Evolutionary conservation across 345 rosid genomes (phyloP).

Genomic region (Eucalyptus microcorys): DNA sequence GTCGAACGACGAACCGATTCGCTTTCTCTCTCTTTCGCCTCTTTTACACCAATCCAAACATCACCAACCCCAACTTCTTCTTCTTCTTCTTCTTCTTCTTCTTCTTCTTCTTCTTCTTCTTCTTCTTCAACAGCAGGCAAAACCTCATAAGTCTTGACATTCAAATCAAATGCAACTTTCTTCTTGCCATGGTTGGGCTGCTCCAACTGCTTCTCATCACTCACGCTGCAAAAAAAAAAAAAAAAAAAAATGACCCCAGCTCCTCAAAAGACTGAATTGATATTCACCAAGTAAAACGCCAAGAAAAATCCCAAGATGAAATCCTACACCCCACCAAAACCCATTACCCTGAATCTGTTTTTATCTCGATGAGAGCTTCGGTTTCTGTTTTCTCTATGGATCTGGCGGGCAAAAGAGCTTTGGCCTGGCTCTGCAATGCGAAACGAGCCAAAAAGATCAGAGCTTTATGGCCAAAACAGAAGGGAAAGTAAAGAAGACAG

Average conservation of each 20-base stretch:
- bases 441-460: neutral
- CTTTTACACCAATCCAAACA: neutral
- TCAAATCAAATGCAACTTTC: conserved; percentile 41
- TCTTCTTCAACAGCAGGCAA: conserved; percentile 1
- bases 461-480: neutral
- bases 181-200: conserved; percentile 2
- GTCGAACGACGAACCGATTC: neutral
- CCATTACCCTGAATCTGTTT: neutral
- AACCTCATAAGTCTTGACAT: conserved; percentile 12
- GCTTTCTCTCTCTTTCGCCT: conserved; percentile 1
- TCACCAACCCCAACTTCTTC: neutral
- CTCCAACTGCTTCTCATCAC: conserved; percentile 6
- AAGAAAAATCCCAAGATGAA: neutral
- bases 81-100: neutral
- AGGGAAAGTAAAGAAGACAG: neutral
- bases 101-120: neutral
- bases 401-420: conserved; percentile 1
- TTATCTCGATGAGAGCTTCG: conserved; percentile 1
- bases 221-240: neutral
- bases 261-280: neutral
- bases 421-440: conserved; percentile 11
- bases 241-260: neutral
- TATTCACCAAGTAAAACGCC: neutral
- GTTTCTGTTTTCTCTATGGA: conserved; percentile 1
- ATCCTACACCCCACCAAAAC: neutral